Evolutionary conservation across 2,329 filamentous ascomycete species (phyloP), one percentile per base, ranked within the genome.

Genomic region (Penicillium sp.): DNA sequence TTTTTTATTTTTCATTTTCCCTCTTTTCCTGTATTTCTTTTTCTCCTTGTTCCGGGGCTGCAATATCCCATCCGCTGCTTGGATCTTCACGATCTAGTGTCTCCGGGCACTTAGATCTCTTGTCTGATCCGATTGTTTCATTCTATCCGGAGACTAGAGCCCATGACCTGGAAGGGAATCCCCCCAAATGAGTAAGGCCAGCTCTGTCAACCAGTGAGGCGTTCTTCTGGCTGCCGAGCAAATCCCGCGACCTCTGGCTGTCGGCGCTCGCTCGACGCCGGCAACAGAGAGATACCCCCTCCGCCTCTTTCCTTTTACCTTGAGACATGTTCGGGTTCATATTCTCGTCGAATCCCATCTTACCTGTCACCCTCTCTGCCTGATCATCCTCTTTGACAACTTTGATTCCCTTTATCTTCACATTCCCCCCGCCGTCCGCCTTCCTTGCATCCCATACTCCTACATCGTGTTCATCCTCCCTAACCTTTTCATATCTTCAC

Each of bases 181-280:
- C 19, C 19, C 16, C 48, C 41, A 35, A 36, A 45, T 41, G 32
- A 38, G 44, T 43, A 51, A 42, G 14, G n/a, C n/a, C 28, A 48
- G 42, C 44, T 39, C 43, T 45, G 43, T 48, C 33, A 39, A 42
- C 37, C 19, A 25, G 47, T 54, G 51, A 53, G 46, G 51, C 48
- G 48, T 35, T 33, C 38, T 40, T 36, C 36, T 28, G 27, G 31
- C n/a, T n/a, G 27, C 37, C 40, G 30, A 38, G 42, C 38, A 21
- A 41, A 33, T 33, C 38, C 33, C 35, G 27, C 39, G n/a, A n/a
- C n/a, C n/a, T n/a, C n/a, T 29, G 33, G 30, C 33, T 37, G 37
- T 41, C 45, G 35, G 40, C 39, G 29, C 36, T 7, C 49, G 31
- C 18, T 25, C 33, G 34, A n/a, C 41, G 21, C 28, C 25, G 31